Evolutionary conservation across 139 green algal genomes (phyloP).

Genomic region (Chlorella ohadii): DNA sequence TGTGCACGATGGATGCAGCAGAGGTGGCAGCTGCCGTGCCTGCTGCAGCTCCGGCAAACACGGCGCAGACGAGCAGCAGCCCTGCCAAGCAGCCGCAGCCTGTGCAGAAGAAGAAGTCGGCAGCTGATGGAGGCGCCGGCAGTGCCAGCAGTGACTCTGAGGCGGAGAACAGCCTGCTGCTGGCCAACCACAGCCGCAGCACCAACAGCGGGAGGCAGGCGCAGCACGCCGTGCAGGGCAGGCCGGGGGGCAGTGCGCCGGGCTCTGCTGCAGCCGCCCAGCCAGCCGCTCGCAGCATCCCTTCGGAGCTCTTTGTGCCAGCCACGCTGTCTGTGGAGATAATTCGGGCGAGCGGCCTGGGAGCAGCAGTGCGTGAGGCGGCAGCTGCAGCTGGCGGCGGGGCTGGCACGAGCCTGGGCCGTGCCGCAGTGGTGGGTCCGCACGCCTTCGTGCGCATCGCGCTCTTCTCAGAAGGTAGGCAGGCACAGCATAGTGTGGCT

Average conservation of each 20-base stretch:
- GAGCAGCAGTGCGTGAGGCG: not conserved
- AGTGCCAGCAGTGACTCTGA: not conserved
- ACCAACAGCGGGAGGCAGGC: not conserved
- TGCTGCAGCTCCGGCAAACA: not conserved
- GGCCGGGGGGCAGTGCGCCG: not conserved
- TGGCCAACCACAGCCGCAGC: conserved; percentile 10
- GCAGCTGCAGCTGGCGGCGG: not conserved
- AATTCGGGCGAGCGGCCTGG: conserved; percentile 19
- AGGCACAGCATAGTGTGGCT: too few relatives aligned
- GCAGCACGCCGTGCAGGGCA: not conserved
- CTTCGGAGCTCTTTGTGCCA: not conserved
- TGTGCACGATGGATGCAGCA: conserved; percentile 20
- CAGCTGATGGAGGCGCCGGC: not conserved
- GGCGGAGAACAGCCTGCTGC: conserved; percentile 6
- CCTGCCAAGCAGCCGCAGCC: not conserved
- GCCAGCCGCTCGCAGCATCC: not conserved
- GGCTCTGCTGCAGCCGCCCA: not conserved
- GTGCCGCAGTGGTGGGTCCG: not conserved
- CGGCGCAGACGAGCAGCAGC: too few relatives aligned
- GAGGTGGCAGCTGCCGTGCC: conserved; percentile 9
- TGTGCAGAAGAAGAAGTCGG: not conserved
- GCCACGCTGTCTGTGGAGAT: conserved; percentile 18
- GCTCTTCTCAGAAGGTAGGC: not conserved
- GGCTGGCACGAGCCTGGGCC: not conserved
- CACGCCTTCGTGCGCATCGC: conserved; percentile 21